Evolutionary conservation across 148 eudicot genomes (phyloP).

Genomic region (Rhododendron vialii): DNA sequence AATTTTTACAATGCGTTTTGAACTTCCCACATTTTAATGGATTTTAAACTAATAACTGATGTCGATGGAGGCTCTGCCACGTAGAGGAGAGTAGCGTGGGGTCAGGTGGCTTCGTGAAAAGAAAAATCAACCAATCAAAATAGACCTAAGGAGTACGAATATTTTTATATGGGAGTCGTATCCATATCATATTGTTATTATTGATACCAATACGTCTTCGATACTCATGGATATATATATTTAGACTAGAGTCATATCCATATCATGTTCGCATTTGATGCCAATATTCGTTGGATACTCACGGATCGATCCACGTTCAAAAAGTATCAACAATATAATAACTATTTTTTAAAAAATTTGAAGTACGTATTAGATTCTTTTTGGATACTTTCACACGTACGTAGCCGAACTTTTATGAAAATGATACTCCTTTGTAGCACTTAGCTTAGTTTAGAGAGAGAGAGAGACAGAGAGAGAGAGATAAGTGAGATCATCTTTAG

Average conservation of each 20-base stretch:
- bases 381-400: not conserved
- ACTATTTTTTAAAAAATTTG: not conserved
- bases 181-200: not conserved
- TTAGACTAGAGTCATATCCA: not conserved
- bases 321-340: not conserved
- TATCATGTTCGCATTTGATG: not conserved
- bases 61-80: too few relatives aligned
- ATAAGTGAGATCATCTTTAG: not conserved
- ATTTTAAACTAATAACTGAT: not conserved
- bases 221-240: not conserved
- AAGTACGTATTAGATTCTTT: not conserved
- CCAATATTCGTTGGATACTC: not conserved
- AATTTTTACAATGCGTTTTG: not conserved
- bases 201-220: not conserved
- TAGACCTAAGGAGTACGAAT: not conserved
- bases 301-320: not conserved
- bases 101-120: too few relatives aligned
- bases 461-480: not conserved
- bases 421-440: not conserved
- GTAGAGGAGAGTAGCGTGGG: too few relatives aligned
- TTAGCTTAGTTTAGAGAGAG: not conserved
- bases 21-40: not conserved
- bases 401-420: not conserved
- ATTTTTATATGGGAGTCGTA: not conserved
- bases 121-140: not conserved